These are phyloP conservation scores for Sesbania bispinosa DNA, from an alignment of 306 rosid species.

Conservation along the genomic window DNA sequence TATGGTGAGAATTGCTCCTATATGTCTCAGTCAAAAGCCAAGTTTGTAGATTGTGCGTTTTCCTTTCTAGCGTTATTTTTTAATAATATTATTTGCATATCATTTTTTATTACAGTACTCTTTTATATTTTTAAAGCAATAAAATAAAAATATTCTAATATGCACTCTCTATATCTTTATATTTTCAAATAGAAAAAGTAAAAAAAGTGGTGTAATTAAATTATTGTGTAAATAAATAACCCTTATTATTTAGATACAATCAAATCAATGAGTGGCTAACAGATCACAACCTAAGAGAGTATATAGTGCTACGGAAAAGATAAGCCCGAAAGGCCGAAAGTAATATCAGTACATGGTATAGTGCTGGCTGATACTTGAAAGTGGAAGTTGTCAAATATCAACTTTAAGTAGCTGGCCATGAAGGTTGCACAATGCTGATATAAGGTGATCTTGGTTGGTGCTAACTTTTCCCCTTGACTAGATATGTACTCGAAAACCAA, in stretches of 20 bases:
- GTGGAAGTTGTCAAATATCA: background rate
- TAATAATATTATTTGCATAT: too few species aligned
- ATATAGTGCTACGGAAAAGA: background rate
- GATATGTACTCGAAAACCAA: background rate
- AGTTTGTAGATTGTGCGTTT: background rate
- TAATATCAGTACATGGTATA: background rate
- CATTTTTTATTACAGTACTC: too few species aligned
- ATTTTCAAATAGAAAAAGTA: background rate
- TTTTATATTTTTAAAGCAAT: background rate
- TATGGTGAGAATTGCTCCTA: background rate
- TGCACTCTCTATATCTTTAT: background rate
- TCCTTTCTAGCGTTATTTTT: too few species aligned
- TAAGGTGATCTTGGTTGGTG: conserved; percentile 9
- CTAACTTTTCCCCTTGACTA: background rate
- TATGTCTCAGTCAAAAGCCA: background rate
- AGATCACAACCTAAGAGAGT: background rate
- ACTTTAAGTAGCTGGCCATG: background rate
- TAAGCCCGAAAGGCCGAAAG: conserved; percentile 7
- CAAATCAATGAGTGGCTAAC: background rate
- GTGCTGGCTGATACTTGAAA: background rate
- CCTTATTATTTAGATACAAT: background rate
- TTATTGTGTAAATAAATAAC: background rate
- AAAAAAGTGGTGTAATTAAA: background rate
- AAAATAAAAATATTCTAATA: background rate
- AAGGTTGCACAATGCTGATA: conserved; percentile 7